Evolutionary conservation across 192 early-diverging fungal species (phyloP).

Genomic region (Coemansia sp.): DNA sequence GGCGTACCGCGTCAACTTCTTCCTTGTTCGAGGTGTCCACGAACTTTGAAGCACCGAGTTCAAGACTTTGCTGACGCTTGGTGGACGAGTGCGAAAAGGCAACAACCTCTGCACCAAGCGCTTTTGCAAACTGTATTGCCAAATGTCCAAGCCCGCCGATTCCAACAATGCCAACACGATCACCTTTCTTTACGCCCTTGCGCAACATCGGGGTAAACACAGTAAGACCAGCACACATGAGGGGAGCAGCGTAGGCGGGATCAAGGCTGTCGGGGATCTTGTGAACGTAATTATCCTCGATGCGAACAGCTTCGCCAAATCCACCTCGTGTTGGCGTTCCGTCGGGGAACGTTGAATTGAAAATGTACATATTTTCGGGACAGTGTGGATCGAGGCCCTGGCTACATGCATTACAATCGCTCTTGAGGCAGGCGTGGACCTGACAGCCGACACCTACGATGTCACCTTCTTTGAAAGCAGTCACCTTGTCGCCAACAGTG

Average conservation of each 20-base stretch:
- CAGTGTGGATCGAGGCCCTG: conserved; percentile 50
- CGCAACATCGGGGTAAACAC: conserved; percentile 70
- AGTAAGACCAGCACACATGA: conserved; percentile 82
- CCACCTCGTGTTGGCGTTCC: conserved; percentile 57
- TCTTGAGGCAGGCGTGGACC: conserved; percentile 55
- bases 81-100: conserved; percentile 58
- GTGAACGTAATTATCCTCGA: conserved; percentile 61
- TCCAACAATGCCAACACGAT: conserved; percentile 61
- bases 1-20: conserved; percentile 19
- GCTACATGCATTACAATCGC: conserved; percentile 58
- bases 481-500: conserved; percentile 58
- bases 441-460: conserved; percentile 67
- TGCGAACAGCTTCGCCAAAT: conserved; percentile 61
- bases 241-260: conserved; percentile 61
- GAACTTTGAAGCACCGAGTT: conserved; percentile 63
- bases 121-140: conserved; percentile 63
- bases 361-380: conserved; percentile 47
- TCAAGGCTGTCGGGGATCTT: conserved; percentile 58
- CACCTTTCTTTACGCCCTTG: conserved; percentile 35
- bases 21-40: conserved; percentile 31
- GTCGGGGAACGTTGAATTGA: conserved; percentile 57
- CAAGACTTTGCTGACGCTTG: conserved; percentile 58
- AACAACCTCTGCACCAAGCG: conserved; percentile 51
- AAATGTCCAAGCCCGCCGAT: conserved; percentile 73
- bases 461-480: conserved; percentile 59